phyloP scores from a whole-genome alignment of 345 rosid species.

The Trapa incisa region DNA sequence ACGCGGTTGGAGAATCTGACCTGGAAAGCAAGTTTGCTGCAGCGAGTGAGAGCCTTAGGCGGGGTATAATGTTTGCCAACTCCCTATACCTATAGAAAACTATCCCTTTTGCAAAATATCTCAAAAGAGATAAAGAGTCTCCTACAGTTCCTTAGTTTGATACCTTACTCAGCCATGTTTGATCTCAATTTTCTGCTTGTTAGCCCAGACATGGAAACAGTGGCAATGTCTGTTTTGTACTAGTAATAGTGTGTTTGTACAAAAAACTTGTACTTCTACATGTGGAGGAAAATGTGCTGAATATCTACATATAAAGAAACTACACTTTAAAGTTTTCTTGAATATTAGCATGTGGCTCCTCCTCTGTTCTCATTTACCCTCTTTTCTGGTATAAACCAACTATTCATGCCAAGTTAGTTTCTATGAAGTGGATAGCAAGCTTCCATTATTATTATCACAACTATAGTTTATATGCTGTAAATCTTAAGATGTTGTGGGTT shows the following conservation, averaged over 20 bases:
- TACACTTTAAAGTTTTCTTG: not conserved
- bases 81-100: slow-evolving; percentile 50
- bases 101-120: not conserved
- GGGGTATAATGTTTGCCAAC: slow-evolving; percentile 91
- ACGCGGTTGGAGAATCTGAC: slow-evolving; percentile 73
- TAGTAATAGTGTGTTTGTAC: not conserved
- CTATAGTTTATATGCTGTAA: too few species aligned
- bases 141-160: not conserved
- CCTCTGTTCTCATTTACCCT: not conserved
- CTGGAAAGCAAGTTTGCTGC: slow-evolving; percentile 71
- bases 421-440: too few species aligned
- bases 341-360: not conserved
- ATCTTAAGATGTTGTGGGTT: too few species aligned
- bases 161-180: not conserved
- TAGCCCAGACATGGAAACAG: not conserved
- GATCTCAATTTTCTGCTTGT: not conserved
- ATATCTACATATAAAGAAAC: too few species aligned
- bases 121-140: not conserved
- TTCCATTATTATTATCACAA: too few species aligned
- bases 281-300: not conserved
- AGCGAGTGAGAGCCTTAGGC: slow-evolving; percentile 78
- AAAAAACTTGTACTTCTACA: not conserved
- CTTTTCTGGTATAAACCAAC: too few species aligned
- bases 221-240: not conserved
- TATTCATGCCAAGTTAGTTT: too few species aligned